A percentile compares a stretch with the other conserved stretches of the same genome.
phyloP scores from a whole-genome alignment of 257 asterid genomes.

The Petunia axillaris region DNA sequence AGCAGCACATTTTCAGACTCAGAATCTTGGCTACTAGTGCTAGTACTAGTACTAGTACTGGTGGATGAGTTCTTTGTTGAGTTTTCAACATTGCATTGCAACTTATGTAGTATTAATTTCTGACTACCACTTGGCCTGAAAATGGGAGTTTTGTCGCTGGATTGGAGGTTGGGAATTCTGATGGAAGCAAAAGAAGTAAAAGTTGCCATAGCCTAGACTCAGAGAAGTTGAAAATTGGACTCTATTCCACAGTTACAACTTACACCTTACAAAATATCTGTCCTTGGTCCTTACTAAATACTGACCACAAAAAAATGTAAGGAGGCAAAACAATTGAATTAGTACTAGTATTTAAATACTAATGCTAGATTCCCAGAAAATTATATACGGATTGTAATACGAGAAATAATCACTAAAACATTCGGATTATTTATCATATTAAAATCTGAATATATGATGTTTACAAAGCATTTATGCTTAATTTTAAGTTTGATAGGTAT shows the following conservation, averaged over 20 bases:
- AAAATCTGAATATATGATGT: no score
- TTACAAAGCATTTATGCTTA: no score
- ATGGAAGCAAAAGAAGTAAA: slow-evolving; percentile 40
- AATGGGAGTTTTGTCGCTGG: slow-evolving; percentile 26
- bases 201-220: slow-evolving; percentile 63
- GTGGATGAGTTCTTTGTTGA: slow-evolving; percentile 35
- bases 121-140: slow-evolving; percentile 24
- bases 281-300: neutral
- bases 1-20: slow-evolving; percentile 70
- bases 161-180: slow-evolving; percentile 30
- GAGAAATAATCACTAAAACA: no score
- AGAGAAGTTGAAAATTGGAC: slow-evolving; percentile 3
- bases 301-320: slow-evolving; percentile 29
- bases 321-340: neutral
- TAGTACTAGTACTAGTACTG: neutral
- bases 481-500: no score
- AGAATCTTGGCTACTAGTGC: slow-evolving; percentile 25
- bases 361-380: no score
- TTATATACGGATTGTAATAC: no score
- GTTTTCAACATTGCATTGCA: slow-evolving; percentile 48
- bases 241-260: neutral
- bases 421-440: no score
- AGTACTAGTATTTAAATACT: no score
- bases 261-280: slow-evolving; percentile 25
- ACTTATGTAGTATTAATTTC: slow-evolving; percentile 8